Conservation (phyloP, 805 yeast genomes). For the Cyberlindnera misumaiensis region DNA sequence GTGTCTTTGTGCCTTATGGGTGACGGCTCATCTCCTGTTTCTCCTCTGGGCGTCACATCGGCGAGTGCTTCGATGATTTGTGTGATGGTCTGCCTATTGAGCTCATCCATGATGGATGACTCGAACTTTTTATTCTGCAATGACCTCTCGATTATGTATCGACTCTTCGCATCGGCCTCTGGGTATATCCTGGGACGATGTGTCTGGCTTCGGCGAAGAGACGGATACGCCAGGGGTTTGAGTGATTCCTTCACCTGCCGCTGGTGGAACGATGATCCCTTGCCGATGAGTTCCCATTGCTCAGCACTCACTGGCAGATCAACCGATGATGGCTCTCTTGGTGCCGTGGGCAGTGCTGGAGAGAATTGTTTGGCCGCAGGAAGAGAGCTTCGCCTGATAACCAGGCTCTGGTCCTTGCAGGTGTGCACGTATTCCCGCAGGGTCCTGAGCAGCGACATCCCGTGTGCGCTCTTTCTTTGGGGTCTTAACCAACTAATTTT, state of each 20-base stretch:
- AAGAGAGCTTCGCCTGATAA: too few relatives aligned
- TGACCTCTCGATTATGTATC: not conserved
- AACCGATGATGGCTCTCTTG: too few relatives aligned
- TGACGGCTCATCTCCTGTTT: conserved; percentile 7
- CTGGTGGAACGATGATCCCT: conserved; percentile 25
- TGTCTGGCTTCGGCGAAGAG: conserved; percentile 21
- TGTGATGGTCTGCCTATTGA: conserved; percentile 16
- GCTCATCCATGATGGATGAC: conserved; percentile 10
- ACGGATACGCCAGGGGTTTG: conserved; percentile 21
- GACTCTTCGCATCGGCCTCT: conserved; percentile 13
- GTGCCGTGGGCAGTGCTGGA: too few relatives aligned
- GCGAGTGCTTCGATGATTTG: conserved; percentile 20
- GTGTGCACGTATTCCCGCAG: too few relatives aligned
- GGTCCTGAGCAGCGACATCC: too few relatives aligned
- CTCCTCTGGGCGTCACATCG: conserved; percentile 19
- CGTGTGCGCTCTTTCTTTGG: too few relatives aligned
- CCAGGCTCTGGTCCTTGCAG: too few relatives aligned
- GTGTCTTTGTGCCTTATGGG: conserved; percentile 9
- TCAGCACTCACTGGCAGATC: too few relatives aligned
- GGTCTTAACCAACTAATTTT: not conserved
- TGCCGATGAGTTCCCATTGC: conserved; percentile 19
- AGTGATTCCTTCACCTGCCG: conserved; percentile 23
- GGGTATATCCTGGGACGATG: conserved; percentile 5
- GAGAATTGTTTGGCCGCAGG: too few relatives aligned
- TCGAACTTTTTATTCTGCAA: conserved; percentile 7